Base-by-base conservation (phyloP, 2,329 filamentous ascomycete species). In the Penicillium concentricum region DNA sequence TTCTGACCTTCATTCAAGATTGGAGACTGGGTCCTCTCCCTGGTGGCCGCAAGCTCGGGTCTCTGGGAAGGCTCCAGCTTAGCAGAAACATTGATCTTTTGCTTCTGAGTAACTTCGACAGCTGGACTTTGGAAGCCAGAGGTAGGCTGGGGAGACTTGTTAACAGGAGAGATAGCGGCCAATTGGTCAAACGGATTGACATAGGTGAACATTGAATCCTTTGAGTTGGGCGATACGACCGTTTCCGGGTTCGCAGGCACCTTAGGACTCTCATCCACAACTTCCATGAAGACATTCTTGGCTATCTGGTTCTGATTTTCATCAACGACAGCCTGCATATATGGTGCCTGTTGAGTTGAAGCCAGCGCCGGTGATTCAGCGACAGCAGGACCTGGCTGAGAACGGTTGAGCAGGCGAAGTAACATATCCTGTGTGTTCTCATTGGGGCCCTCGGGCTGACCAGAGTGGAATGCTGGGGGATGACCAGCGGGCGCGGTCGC, bases 401-500 rank as follows among this genome's bases (percentile, higher is more conserved):
- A 87, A 47, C 89, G 87, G 69, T 92, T 94, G 61, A 99, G 83
- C 57, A 97, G 81, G 66, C 91, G 89, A 60, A 97, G 85, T 46
- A 99, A 81, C 69, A 94, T 90, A 61, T 93, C 87, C 74, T 95
- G 90, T 5, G 92, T 90, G 72, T 91, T 88, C 45, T 85, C 82
- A 45, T 62, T 64, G 30, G 61, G 59, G 34, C 62, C 61, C 13
- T 65, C 69, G 34, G 59, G 56, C 59, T 68, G 58, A 63, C 64
- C 59, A 54, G 59, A 54, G 22, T 65, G 61, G n/a, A 53, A 45
- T 35, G 39, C n/a, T 4, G 41, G 42, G 20, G 57, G 68, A 13
- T 75, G 61, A 18, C 72, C 62, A 20, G 69, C 59, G 15, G 71
- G 63, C 32, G 68, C 64, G 54, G 63, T 47, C 43, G 70, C 63